These are phyloP conservation scores for Leishmania amazonensis DNA, from an alignment of 208 protist genomes.

Conservation along the genomic window DNA sequence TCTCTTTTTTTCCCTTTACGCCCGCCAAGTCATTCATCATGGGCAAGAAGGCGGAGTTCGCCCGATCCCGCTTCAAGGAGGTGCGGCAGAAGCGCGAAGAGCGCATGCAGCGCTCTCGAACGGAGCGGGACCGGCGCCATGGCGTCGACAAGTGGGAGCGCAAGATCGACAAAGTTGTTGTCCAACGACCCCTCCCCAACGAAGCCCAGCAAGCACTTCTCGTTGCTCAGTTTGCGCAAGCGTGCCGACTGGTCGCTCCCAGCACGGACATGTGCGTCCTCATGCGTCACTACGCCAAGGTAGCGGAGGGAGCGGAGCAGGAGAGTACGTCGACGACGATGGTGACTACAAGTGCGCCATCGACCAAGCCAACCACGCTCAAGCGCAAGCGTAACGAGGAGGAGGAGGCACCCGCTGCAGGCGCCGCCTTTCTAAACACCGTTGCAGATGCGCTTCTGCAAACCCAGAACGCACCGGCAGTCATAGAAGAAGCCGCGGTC, in stretches of 20 bases:
- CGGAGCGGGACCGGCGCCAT: slow-evolving; percentile 62
- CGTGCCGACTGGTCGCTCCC: slow-evolving; percentile 68
- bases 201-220: slow-evolving; percentile 60
- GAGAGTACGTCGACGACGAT: background rate
- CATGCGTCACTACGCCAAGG: slow-evolving; percentile 51
- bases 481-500: slow-evolving; percentile 33
- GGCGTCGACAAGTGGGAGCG: slow-evolving; percentile 54
- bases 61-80: slow-evolving; percentile 58
- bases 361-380: slow-evolving; percentile 19
- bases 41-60: slow-evolving; percentile 71
- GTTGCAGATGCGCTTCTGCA: slow-evolving; percentile 58
- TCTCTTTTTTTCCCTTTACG: background rate
- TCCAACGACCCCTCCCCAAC: slow-evolving; percentile 38
- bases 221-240: slow-evolving; percentile 70
- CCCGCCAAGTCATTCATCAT: slow-evolving; percentile 27
- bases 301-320: slow-evolving; percentile 5
- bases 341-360: slow-evolving; percentile 1
- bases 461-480: slow-evolving; percentile 45
- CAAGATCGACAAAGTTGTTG: slow-evolving; percentile 55
- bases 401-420: slow-evolving; percentile 10
- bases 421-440: slow-evolving; percentile 33
- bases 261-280: slow-evolving; percentile 71
- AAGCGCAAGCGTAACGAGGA: slow-evolving; percentile 43
- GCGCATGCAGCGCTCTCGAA: slow-evolving; percentile 54
- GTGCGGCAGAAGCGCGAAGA: slow-evolving; percentile 55